Conservation (phyloP, 2,329 filamentous ascomycete genomes). For the Talaromyces sp. region DNA sequence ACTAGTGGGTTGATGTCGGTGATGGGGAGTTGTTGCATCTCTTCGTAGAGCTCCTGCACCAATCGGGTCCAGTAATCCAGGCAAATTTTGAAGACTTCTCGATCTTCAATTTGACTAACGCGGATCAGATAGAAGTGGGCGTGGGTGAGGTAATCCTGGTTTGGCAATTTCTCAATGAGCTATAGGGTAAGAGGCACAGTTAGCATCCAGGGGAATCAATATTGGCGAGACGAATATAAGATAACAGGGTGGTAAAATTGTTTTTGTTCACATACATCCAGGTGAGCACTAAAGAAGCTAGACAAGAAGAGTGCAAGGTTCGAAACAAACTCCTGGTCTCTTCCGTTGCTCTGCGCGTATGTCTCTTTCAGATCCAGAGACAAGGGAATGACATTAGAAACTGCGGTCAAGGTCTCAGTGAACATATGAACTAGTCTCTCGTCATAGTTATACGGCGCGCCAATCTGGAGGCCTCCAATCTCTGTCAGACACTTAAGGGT, state of each 20-base stretch:
- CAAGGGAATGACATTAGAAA: constrained; percentile 90
- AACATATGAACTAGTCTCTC: constrained; percentile 98
- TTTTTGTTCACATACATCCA: constrained; percentile 62
- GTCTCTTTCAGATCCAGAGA: constrained; percentile 87
- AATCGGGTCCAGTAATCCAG: constrained; percentile 99
- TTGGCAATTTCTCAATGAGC: constrained; percentile 94
- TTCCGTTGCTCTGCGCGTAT: constrained; percentile 86
- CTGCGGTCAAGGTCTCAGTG: constrained; percentile 89
- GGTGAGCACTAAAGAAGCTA: constrained; percentile 94
- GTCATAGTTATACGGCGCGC: constrained; percentile 75
- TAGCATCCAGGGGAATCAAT: background rate
- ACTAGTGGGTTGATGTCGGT: constrained; percentile 90
- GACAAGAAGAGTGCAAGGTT: constrained; percentile 94
- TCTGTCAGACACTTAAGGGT: constrained; percentile 96
- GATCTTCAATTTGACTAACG: constrained; percentile 97
- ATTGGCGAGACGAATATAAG: background rate
- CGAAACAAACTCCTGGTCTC: constrained; percentile 96
- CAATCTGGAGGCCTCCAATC: constrained; percentile 90
- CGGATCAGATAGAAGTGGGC: constrained; percentile 98
- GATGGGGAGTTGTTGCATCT: constrained; percentile 96
- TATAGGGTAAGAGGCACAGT: constrained; percentile 36
- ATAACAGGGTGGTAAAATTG: background rate
- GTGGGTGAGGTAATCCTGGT: constrained; percentile 90
- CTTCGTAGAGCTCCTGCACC: constrained; percentile 96
- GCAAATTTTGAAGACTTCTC: constrained; percentile 99